A percentile compares a stretch with the other conserved stretches of the same genome.
phyloP scores from a whole-genome alignment of 2,329 filamentous ascomycete species.

The Aspergillus caelatus region DNA sequence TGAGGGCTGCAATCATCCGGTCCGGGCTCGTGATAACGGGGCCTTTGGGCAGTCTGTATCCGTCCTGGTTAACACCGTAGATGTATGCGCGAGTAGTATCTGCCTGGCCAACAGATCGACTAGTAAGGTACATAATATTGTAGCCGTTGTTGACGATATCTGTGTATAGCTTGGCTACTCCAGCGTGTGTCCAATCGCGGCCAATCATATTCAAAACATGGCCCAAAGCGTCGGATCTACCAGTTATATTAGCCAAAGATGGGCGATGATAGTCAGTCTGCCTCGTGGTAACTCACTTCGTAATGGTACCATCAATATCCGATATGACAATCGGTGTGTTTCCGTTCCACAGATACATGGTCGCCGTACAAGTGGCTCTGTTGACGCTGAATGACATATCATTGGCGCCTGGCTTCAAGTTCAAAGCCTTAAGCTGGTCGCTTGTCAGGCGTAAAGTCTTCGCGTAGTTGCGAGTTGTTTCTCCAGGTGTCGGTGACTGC shows the following conservation, averaged over 20 bases:
- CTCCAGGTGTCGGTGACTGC: conserved; percentile 58
- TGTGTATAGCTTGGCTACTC: conserved; percentile 94
- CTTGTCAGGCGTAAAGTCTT: conserved; percentile 95
- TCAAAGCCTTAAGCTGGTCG: conserved; percentile 85
- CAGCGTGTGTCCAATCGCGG: conserved; percentile 95
- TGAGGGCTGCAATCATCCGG: conserved; percentile 87
- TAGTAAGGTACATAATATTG: conserved; percentile 98
- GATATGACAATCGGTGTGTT: conserved; percentile 95
- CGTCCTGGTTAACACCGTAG: conserved; percentile 84
- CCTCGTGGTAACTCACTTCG: conserved; percentile 62
- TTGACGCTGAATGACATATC: conserved; percentile 96
- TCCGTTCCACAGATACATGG: conserved; percentile 91
- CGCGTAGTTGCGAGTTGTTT: conserved; percentile 85
- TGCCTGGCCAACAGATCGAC: conserved; percentile 88
- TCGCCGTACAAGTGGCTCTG: conserved; percentile 84
- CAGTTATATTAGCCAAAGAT: conserved; percentile 20
- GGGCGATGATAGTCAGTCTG: background rate
- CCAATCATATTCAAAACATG: conserved; percentile 97
- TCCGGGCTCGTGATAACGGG: conserved; percentile 96
- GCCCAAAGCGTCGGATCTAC: conserved; percentile 79
- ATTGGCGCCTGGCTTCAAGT: conserved; percentile 84
- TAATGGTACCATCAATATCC: conserved; percentile 98
- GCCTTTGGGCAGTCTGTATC: conserved; percentile 80
- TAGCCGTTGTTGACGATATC: conserved; percentile 96
- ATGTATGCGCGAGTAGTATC: conserved; percentile 89